phyloP scores from a whole-genome alignment of 2,329 filamentous ascomycete species.

The Alternaria infectoria region DNA sequence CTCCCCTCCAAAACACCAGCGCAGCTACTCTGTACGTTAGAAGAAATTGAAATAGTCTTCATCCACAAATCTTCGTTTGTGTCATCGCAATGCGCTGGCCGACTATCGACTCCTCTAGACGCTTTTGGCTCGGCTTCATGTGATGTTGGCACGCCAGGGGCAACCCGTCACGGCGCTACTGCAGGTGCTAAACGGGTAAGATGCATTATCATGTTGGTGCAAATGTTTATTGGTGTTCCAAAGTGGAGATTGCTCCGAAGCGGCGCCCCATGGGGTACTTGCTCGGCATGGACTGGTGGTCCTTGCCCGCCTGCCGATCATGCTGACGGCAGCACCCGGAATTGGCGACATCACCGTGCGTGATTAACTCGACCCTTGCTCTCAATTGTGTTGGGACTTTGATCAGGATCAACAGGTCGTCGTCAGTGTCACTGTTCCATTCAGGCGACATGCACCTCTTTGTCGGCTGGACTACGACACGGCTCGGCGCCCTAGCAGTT shows the following conservation, averaged over 20 bases:
- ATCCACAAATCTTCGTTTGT: neutral
- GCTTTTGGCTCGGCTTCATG: slow-evolving; percentile 19
- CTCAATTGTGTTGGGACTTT: neutral
- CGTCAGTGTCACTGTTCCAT: neutral
- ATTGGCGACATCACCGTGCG: slow-evolving; percentile 3
- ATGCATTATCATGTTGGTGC: neutral
- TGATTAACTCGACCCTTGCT: neutral
- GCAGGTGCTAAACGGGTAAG: neutral
- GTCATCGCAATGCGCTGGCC: neutral
- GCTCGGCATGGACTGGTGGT: slow-evolving; percentile 3
- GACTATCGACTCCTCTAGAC: neutral
- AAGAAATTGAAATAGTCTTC: neutral
- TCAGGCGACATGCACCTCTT: neutral
- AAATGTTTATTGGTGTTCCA: slow-evolving; percentile 16
- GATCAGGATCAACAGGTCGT: neutral
- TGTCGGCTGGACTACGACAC: neutral
- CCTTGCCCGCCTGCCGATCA: slow-evolving; percentile 10
- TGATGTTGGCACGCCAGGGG: slow-evolving; percentile 1
- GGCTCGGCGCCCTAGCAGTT: neutral
- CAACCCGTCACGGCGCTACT: slow-evolving; percentile 3
- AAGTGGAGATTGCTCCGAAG: slow-evolving; percentile 21
- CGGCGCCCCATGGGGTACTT: slow-evolving; percentile 11
- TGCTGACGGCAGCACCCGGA: neutral
- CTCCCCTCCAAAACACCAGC: slow-evolving; percentile 6
- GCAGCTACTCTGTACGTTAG: slow-evolving; percentile 7